A percentile compares a stretch with the other conserved stretches of the same genome.
These are phyloP conservation scores for Pseudomonodictys pantanalensis DNA, from an alignment of 495 filamentous ascomycete genomes.

Conservation along the genomic window DNA sequence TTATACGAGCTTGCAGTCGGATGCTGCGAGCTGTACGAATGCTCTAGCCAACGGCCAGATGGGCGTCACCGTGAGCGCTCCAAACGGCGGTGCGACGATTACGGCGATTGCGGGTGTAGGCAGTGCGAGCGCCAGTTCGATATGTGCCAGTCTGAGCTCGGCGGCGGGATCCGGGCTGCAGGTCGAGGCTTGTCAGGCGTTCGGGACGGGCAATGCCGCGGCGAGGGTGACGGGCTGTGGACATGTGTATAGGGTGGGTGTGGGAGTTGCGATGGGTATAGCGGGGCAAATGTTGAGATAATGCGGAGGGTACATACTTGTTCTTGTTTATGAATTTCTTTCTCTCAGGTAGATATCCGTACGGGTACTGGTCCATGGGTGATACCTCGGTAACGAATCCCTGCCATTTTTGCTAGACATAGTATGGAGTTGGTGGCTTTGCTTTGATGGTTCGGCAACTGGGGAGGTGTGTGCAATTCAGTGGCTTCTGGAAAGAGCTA, in stretches of 20 bases:
- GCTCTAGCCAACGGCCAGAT: slow-evolving; percentile 44
- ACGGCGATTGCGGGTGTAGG: slow-evolving; percentile 46
- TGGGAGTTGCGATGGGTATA: slow-evolving; percentile 28
- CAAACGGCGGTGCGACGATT: slow-evolving; percentile 53
- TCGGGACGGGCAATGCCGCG: slow-evolving; percentile 25
- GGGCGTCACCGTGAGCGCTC: slow-evolving; percentile 63
- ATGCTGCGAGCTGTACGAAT: slow-evolving; percentile 62
- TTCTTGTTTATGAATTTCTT: too few species aligned
- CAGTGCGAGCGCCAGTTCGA: slow-evolving; percentile 53
- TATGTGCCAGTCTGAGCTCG: slow-evolving; percentile 63
- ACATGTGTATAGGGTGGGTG: slow-evolving; percentile 22
- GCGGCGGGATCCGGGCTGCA: slow-evolving; percentile 60
- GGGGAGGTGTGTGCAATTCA: too few species aligned
- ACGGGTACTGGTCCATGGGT: too few species aligned
- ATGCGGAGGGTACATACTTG: too few species aligned
- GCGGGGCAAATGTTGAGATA: slow-evolving; percentile 29
- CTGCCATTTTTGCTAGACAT: too few species aligned
- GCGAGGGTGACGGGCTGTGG: slow-evolving; percentile 13
- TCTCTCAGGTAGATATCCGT: too few species aligned
- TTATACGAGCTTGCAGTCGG: slow-evolving; percentile 61
- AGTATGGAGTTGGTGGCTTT: too few species aligned
- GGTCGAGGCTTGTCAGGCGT: slow-evolving; percentile 52
- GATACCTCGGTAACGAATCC: too few species aligned
- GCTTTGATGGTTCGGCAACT: too few species aligned
- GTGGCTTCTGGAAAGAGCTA: too few species aligned